Conservation (phyloP, 805 yeast species). For the Cyberlindnera sargentensis region DNA sequence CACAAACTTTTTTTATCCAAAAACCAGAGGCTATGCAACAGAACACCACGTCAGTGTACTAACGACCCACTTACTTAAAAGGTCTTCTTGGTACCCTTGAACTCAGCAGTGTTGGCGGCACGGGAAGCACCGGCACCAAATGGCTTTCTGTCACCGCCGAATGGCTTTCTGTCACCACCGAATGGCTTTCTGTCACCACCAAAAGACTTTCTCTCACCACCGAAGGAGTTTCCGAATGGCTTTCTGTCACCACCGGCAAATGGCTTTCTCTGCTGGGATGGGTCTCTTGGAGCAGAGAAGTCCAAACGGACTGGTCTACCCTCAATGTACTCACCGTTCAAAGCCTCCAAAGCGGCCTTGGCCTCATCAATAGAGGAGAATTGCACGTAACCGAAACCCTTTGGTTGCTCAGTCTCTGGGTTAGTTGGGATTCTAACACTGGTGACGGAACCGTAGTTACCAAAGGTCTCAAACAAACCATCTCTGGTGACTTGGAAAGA, state of each 20-base stretch:
- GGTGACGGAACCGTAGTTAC: slow-evolving; percentile 71
- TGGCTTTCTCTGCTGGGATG: slow-evolving; percentile 25
- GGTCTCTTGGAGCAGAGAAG: slow-evolving; percentile 84
- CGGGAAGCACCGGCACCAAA: slow-evolving; percentile 28
- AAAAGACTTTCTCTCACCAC: slow-evolving; percentile 29
- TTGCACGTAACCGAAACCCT: slow-evolving; percentile 98
- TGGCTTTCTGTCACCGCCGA: slow-evolving; percentile 35
- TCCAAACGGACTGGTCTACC: slow-evolving; percentile 95
- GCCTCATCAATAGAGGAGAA: slow-evolving; percentile 85
- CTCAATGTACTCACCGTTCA: slow-evolving; percentile 83
- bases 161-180: slow-evolving; percentile 30
- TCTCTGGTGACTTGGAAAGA: slow-evolving; percentile 88
- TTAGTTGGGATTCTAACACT: slow-evolving; percentile 96
- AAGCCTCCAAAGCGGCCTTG: slow-evolving; percentile 73
- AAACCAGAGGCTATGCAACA: too few species aligned
- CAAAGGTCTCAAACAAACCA: slow-evolving; percentile 62
- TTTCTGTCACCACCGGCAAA: slow-evolving; percentile 27
- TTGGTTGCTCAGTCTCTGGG: slow-evolving; percentile 98
- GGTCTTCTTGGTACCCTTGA: slow-evolving; percentile 80
- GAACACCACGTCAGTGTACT: too few species aligned
- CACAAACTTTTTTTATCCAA: too few species aligned
- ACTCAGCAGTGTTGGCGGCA: slow-evolving; percentile 55
- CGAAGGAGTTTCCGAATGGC: slow-evolving; percentile 28
- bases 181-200: slow-evolving; percentile 32
- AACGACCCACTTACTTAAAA: slow-evolving; percentile 45